A percentile compares a stretch with the other conserved stretches of the same genome.
These are phyloP conservation scores for Lupinus albus DNA, from an alignment of 306 rosid genomes.

Conservation along the genomic window DNA sequence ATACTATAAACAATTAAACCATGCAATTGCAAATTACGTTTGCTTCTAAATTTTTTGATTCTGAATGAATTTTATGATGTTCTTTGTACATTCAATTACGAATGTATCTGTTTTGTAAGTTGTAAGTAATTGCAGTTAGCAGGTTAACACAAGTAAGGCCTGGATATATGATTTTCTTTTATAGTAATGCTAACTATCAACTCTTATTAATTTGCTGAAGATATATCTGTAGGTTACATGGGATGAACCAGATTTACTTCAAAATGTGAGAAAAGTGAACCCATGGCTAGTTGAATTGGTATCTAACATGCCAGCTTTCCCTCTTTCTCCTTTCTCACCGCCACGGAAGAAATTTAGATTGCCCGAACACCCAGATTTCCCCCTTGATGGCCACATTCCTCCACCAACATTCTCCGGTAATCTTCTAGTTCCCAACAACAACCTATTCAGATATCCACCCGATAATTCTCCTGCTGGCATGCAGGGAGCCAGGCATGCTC, in stretches of 20 bases:
- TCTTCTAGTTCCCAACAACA: slow-evolving; percentile 62
- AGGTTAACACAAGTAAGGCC: background rate
- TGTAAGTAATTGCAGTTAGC: background rate
- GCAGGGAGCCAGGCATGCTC: slow-evolving; percentile 99
- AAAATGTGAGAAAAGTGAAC: slow-evolving; percentile 85
- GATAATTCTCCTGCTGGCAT: slow-evolving; percentile 98
- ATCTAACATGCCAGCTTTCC: slow-evolving; percentile 70
- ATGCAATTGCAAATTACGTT: background rate
- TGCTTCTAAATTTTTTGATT: background rate
- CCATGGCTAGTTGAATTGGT: slow-evolving; percentile 94
- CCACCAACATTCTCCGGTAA: slow-evolving; percentile 60
- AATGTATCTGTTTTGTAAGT: background rate
- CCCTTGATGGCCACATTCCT: slow-evolving; percentile 61
- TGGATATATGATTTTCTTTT: background rate
- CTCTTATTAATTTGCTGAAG: slow-evolving; percentile 35
- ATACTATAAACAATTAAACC: background rate
- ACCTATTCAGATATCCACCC: slow-evolving; percentile 67
- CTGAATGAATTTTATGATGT: background rate
- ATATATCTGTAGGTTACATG: slow-evolving; percentile 71
- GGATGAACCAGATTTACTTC: slow-evolving; percentile 94
- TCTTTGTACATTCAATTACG: slow-evolving; percentile 7
- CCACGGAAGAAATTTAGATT: slow-evolving; percentile 79
- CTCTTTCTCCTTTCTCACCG: slow-evolving; percentile 78
- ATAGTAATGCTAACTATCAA: background rate
- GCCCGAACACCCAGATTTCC: slow-evolving; percentile 68